These are phyloP conservation scores for Solanum arcanum DNA, from an alignment of 257 asterid species.

Conservation along the genomic window DNA sequence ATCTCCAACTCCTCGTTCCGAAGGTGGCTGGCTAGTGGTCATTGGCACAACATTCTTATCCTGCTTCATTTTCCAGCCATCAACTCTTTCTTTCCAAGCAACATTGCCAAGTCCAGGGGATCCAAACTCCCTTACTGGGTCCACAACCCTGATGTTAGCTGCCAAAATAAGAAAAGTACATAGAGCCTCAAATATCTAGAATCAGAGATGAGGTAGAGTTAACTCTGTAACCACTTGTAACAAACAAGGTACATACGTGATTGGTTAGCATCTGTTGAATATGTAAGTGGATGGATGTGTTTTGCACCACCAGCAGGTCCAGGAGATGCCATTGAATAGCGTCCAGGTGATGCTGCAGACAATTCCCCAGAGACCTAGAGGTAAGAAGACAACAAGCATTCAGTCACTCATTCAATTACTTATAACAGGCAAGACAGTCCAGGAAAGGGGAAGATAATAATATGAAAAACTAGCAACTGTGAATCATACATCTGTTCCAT, in stretches of 20 bases:
- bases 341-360: slow-evolving; percentile 96
- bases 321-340: slow-evolving; percentile 96
- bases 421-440: not conserved
- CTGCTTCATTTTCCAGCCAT: slow-evolving; percentile 99
- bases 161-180: slow-evolving; percentile 14
- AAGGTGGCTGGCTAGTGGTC: slow-evolving; percentile 83
- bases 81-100: slow-evolving; percentile 97
- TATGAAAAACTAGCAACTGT: slow-evolving; percentile 3
- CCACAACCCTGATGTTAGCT: slow-evolving; percentile 79
- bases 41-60: slow-evolving; percentile 74
- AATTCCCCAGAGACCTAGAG: slow-evolving; percentile 91
- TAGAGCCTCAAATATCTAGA: slow-evolving; percentile 3
- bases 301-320: slow-evolving; percentile 69
- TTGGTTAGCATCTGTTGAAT: slow-evolving; percentile 23
- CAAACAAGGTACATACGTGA: slow-evolving; percentile 13
- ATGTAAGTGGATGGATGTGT: slow-evolving; percentile 35
- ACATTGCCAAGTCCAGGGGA: slow-evolving; percentile 93
- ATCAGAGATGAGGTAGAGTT: not conserved
- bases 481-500: slow-evolving; percentile 79
- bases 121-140: slow-evolving; percentile 87
- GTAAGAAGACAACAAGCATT: not conserved
- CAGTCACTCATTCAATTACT: not conserved
- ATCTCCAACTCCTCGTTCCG: slow-evolving; percentile 87
- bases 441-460: not conserved
- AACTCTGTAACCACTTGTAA: not conserved